Conservation (phyloP, 192 early-diverging fungal genomes). For the Backusella liffmaniae region DNA sequence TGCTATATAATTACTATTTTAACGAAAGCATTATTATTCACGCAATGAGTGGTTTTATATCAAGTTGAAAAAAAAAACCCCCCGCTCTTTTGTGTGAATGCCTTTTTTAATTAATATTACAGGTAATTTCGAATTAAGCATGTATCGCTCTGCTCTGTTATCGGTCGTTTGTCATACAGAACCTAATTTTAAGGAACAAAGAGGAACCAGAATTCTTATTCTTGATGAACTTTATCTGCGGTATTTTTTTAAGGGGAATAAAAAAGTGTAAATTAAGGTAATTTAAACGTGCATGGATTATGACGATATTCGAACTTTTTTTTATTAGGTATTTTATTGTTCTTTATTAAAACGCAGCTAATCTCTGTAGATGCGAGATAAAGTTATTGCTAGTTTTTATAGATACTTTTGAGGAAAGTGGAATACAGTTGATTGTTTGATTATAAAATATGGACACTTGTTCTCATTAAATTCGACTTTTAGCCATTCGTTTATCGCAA, state of each 20-base stretch:
- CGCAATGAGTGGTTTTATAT: neutral
- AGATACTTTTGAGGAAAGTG: neutral
- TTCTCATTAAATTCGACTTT: neutral
- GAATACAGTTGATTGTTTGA: neutral
- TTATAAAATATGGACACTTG: neutral
- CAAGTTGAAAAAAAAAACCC: neutral
- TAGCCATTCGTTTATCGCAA: neutral
- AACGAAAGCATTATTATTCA: neutral
- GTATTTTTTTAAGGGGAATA: neutral
- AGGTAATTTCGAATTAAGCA: neutral
- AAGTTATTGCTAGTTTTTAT: neutral
- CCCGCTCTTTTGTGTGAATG: neutral
- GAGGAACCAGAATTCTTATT: neutral
- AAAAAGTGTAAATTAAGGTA: neutral
- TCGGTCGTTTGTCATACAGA: neutral
- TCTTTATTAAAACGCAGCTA: neutral
- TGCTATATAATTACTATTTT: neutral
- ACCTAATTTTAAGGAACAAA: neutral
- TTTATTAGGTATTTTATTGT: neutral
- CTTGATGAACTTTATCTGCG: neutral
- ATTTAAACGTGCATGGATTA: neutral
- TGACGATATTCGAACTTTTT: neutral
- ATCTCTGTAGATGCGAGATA: neutral
- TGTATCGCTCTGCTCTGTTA: neutral
- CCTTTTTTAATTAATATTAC: neutral